Conservation (phyloP, 2,329 filamentous ascomycete genomes). For the Neofusicoccum kwambonambiense region DNA sequence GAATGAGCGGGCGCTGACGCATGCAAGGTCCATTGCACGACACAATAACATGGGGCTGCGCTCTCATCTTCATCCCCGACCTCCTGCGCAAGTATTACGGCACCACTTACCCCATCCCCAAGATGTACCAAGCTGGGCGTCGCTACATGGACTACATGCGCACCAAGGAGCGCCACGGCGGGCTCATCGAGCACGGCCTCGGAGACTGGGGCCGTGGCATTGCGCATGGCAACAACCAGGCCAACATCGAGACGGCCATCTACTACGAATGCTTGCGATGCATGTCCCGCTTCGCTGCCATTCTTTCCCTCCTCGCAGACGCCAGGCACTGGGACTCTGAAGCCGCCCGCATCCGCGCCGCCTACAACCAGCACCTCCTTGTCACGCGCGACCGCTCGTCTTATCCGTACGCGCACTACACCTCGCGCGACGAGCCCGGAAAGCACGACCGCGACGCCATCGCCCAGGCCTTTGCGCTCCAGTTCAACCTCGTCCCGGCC, state of each 20-base stretch:
- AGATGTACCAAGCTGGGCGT: conserved; percentile 39
- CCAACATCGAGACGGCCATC: conserved; percentile 47
- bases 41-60: conserved; percentile 47
- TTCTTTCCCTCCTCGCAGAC: background rate
- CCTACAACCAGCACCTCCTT: background rate
- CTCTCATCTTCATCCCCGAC: conserved; percentile 31
- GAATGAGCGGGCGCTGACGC: too few relatives aligned
- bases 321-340: background rate
- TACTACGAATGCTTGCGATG: conserved; percentile 44
- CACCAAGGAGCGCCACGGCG: conserved; percentile 41
- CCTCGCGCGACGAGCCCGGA: conserved; percentile 34
- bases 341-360: background rate
- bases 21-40: conserved; percentile 41
- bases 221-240: conserved; percentile 45
- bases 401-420: conserved; percentile 42
- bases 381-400: background rate
- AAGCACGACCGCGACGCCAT: conserved; percentile 39
- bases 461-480: conserved; percentile 39
- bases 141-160: conserved; percentile 45
- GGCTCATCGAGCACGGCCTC: conserved; percentile 45
- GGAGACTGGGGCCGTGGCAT: conserved; percentile 47
- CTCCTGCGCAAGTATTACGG: conserved; percentile 43
- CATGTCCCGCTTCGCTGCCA: conserved; percentile 29
- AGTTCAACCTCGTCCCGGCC: conserved; percentile 33
- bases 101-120: conserved; percentile 37